Evolutionary conservation across 1,139 yeast genomes (phyloP), one percentile per base, ranked within the genome.

Genomic region (Magnusiomyces sp.): DNA sequence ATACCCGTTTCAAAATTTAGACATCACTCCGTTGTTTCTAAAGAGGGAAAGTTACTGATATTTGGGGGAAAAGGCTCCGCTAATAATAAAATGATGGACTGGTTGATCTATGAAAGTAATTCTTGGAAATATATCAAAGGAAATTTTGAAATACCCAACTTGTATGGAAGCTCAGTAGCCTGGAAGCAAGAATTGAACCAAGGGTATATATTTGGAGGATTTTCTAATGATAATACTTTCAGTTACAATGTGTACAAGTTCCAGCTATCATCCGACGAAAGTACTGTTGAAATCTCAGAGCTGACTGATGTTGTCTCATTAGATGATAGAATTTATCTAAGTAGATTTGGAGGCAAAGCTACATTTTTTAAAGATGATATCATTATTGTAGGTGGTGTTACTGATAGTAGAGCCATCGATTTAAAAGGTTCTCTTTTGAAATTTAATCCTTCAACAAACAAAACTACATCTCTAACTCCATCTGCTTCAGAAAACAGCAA

Each of bases 351-450:
- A 5, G 54, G 59, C 2, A 49, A 54, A 29, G 52, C 57, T 27
- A 27, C 55, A 7, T 45, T 44, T 33, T 29, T 50, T 5, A 58
- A 59, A 11, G 59, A 59, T 0, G 52, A 62, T 10, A 63, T 80
- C 2, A 43, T 80, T 1, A 45, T 83, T 0, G 72, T 75, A 17
- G 92, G 94, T 2, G 92, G 92, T 14, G 81, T 80, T 0, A 70
- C 77, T 27, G 69, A 75, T 3, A 52, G 58, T 7, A 62, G 65
- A 47, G 61, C 75, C 9, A 69, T 73, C 42, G 71, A 67, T 48
- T 68, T 69, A 38, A 43, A 58, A 10, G 71, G 69, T 32, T 66
- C 74, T 5, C 60, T 79, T 17, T 56, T 79, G 1, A 56, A 64
- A n/a, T 57, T 73, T 20, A 64, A 72, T 50, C 45, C 71, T 0